Base-by-base conservation (phyloP, 805 yeast genomes). In the Kodamaea leandrae region DNA sequence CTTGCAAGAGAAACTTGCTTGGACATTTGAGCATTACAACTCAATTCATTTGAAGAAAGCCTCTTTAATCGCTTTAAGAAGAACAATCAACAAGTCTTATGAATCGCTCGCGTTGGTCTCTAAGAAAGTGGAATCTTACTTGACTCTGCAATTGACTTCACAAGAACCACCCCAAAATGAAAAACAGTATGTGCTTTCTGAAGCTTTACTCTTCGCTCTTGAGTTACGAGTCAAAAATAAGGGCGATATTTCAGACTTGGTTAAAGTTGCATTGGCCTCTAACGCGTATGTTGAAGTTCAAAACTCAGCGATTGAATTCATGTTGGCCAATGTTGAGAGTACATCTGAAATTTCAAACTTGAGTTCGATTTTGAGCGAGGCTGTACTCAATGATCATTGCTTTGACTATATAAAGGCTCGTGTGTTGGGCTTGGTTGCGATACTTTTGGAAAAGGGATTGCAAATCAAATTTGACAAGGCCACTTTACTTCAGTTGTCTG, bases 1-100 rank as follows among this genome's bases (percentile, higher is more conserved):
- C 54, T 58, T 32, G 0, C 95, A 86, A 57, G 96, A 95, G 1
- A 52, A 58, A 13, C 51, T 82, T 2, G 47, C 83, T 4, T 15
- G 25, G 1, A 24, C 41, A 2, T 30, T 38, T 25, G 33, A n/a
- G 12, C 23, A 32, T 17, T 25, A 25, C 14, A 34, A 19, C 6
- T 38, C 41, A 12, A 32, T 38, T 18, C 41, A 38, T 27, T 38
- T 38, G 32, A 30, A 30, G n/a, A 38, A 32, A 19, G 41, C 26
- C 3, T 32, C 17, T 15, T n/a, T 38, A 8, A 38, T 18, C 13
- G 36, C 26, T 24, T 23, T 38, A 17, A 17, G 30, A 18, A 38
- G 8, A 26, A 16, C 16, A 4, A 24, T 30, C 21, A 26, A 28
- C 12, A n/a, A 18, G 3, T 12, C 20, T 30, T 25, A 10, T 16